A percentile compares a stretch with the other conserved stretches of the same genome.
phyloP scores from a whole-genome alignment of 352 stramenopile species.

The Globisporangium parvum region DNA sequence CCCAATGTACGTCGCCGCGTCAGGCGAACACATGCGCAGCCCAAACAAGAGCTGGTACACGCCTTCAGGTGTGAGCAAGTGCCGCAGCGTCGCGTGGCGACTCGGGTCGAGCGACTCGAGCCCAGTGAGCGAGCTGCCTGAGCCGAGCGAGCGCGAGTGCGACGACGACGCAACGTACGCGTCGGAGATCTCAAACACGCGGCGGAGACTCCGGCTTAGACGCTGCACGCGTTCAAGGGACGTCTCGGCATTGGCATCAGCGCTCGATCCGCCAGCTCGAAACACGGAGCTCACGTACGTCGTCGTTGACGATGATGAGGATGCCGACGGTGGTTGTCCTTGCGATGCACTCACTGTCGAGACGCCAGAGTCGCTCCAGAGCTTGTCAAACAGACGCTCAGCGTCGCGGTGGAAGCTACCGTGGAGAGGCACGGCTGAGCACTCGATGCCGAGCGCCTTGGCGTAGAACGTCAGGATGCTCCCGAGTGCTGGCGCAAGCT shows the following conservation, averaged over 20 bases:
- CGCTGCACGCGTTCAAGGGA: slow-evolving; percentile 56
- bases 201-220: slow-evolving; percentile 59
- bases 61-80: slow-evolving; percentile 57
- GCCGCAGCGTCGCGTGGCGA: slow-evolving; percentile 41
- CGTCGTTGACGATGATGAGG: slow-evolving; percentile 13
- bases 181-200: slow-evolving; percentile 83
- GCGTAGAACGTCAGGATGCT: slow-evolving; percentile 79
- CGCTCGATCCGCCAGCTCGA: slow-evolving; percentile 12
- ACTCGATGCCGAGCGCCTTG: slow-evolving; percentile 72
- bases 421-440: slow-evolving; percentile 57
- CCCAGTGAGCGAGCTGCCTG: slow-evolving; percentile 13
- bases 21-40: slow-evolving; percentile 67
- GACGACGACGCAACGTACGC: slow-evolving; percentile 77
- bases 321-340: slow-evolving; percentile 6
- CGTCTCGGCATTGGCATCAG: slow-evolving; percentile 16
- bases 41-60: slow-evolving; percentile 61
- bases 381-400: slow-evolving; percentile 79
- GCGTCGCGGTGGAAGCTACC: slow-evolving; percentile 74
- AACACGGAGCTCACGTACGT: slow-evolving; percentile 30
- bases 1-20: slow-evolving; percentile 59
- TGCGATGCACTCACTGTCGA: slow-evolving; percentile 14
- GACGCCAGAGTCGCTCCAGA: slow-evolving; percentile 52
- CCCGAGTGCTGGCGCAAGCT: slow-evolving; percentile 50
- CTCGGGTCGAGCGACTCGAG: slow-evolving; percentile 61
- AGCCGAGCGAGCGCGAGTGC: slow-evolving; percentile 38